Base-by-base conservation (phyloP, 805 yeast genomes). In the Myxozyma vanderwaltii region DNA sequence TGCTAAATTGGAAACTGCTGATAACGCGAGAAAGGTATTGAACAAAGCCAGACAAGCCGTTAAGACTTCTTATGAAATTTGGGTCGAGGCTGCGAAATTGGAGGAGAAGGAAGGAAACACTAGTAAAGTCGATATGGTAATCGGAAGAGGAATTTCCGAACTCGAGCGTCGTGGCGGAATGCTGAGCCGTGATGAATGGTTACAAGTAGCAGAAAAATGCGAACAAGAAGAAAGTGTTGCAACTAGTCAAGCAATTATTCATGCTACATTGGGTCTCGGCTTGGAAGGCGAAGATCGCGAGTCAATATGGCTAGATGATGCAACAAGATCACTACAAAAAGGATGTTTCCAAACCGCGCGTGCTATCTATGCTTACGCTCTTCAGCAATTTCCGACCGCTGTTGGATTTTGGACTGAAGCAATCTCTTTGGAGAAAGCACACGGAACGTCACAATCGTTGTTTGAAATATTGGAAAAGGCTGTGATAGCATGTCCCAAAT, bases 41-140 rank as follows among this genome's bases (percentile, higher is more conserved):
- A 83, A 83, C 64, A 72, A 69, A 29, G 95, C 95, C 4, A 75
- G 91, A 62, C 82, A 82, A 55, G 69, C 72, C 0, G 70, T 86
- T 13, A 77, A 79, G 2, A 75, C 77, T 2, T 76, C 82, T 7
- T 72, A 77, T 47, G 76, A 76, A 35, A 77, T 90, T 1, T 89
- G 96, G 92, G 72, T 89, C 1, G 76, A 85, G 0, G 90, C 90
- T 0, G 79, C 84, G 0, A 81, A 84, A 63, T 68, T 90, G 13
- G 95, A 89, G 70, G 92, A 85, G 66, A 74, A 77, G 57, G 69
- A 72, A 0, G 72, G 76, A n/a, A 77, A 74, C n/a, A 52, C 33
- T 5, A 57, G 59, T 12, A 81, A 82, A 60, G 71, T 85, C 1
- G 71, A 71, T 4, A 78, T 77, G 67, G 67, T 88, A 67, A 67